Evolutionary conservation across 2,329 filamentous ascomycete species (phyloP).

Genomic region (Monilinia fructigena): DNA sequence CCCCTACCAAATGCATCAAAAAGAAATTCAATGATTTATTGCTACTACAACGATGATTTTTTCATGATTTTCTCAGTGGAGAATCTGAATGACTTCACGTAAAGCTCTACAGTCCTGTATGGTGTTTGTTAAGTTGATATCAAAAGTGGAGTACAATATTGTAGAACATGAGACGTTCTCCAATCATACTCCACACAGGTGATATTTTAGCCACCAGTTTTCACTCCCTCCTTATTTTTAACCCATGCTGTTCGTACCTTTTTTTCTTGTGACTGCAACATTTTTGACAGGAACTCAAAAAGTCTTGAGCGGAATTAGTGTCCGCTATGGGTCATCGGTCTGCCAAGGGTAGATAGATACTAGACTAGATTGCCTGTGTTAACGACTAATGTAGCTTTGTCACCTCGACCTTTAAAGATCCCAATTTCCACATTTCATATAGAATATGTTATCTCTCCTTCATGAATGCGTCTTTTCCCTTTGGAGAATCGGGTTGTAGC

Average conservation of each 20-base stretch:
- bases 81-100: neutral
- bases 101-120: neutral
- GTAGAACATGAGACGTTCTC: too few species aligned
- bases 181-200: too few species aligned
- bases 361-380: neutral
- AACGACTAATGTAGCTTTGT: neutral
- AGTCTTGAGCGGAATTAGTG: constrained; percentile 8
- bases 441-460: neutral
- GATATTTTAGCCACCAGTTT: neutral
- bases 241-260: neutral
- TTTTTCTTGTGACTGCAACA: too few species aligned
- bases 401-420: constrained; percentile 5
- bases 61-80: neutral
- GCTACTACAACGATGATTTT: neutral
- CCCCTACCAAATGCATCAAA: neutral
- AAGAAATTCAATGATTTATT: neutral
- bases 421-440: neutral
- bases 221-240: neutral
- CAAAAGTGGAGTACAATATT: neutral
- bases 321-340: neutral
- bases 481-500: neutral
- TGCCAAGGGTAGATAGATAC: neutral
- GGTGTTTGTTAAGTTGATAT: neutral
- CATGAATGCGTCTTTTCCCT: neutral
- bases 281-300: neutral